Evolutionary conservation across 1,139 yeast species (phyloP).

Genomic region (Citeromyces siamensis): DNA sequence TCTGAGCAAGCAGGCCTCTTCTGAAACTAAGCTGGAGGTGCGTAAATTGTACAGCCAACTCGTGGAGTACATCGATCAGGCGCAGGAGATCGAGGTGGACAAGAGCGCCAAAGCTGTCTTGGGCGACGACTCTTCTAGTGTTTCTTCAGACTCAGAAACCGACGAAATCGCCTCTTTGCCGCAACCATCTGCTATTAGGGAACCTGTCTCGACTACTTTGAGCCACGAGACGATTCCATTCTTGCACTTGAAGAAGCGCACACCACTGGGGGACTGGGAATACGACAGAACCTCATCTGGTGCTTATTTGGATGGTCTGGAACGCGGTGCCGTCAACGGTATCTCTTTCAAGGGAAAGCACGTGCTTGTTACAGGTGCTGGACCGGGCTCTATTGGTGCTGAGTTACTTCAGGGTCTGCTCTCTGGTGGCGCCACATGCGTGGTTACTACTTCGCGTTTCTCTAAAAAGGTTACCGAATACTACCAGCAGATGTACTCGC

Average conservation of each 20-base stretch:
- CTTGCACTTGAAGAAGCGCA: slow-evolving; percentile 79
- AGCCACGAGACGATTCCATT: slow-evolving; percentile 89
- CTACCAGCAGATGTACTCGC: slow-evolving; percentile 87
- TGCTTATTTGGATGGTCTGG: slow-evolving; percentile 77
- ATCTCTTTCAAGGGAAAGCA: slow-evolving; percentile 79
- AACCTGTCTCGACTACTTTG: slow-evolving; percentile 61
- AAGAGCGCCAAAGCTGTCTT: slow-evolving; percentile 28
- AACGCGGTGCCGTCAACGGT: slow-evolving; percentile 88
- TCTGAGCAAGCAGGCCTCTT: slow-evolving; percentile 54
- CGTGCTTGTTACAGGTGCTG: slow-evolving; percentile 95
- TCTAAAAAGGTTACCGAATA: slow-evolving; percentile 91
- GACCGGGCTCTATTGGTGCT: slow-evolving; percentile 98
- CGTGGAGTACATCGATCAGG: slow-evolving; percentile 53
- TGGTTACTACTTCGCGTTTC: slow-evolving; percentile 93
- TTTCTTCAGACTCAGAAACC: slow-evolving; percentile 32
- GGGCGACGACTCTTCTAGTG: slow-evolving; percentile 37
- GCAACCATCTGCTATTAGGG: slow-evolving; percentile 53
- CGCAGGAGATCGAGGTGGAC: slow-evolving; percentile 45
- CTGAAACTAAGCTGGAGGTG: slow-evolving; percentile 60
- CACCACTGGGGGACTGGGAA: slow-evolving; percentile 64
- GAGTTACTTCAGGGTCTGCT: slow-evolving; percentile 90
- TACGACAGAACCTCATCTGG: slow-evolving; percentile 75
- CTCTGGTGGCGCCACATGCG: slow-evolving; percentile 96
- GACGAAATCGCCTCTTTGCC: slow-evolving; percentile 82
- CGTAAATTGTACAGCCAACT: slow-evolving; percentile 73